Evolutionary conservation across 2,329 filamentous ascomycete species (phyloP).

Genomic region (Xylaria sp.): DNA sequence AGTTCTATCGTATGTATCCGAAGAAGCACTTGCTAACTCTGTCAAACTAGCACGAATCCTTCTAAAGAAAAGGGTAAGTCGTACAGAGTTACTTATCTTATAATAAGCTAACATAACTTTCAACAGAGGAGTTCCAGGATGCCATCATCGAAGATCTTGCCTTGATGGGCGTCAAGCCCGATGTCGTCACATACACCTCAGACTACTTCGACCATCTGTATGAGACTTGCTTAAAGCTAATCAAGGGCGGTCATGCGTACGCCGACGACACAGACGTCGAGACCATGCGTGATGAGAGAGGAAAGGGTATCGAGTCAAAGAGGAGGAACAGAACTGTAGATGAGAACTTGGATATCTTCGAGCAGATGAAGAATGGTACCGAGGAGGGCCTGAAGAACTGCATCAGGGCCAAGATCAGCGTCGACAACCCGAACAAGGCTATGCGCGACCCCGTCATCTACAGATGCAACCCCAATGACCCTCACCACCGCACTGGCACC

Average conservation of each 20-base stretch:
- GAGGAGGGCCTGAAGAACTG: constrained; percentile 83
- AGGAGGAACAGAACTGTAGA: constrained; percentile 79
- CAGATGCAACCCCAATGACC: constrained; percentile 75
- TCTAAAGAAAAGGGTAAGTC: constrained; percentile 79
- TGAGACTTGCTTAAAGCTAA: constrained; percentile 81
- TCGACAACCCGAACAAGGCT: constrained; percentile 92
- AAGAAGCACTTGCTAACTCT: too few species aligned
- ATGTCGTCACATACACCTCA: constrained; percentile 85
- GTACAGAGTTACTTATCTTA: too few species aligned
- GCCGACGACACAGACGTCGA: constrained; percentile 93
- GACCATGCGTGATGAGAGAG: constrained; percentile 83
- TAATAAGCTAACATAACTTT: too few species aligned
- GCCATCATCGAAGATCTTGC: constrained; percentile 90
- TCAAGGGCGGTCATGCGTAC: constrained; percentile 87
- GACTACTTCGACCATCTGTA: constrained; percentile 96
- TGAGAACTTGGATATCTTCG: constrained; percentile 84
- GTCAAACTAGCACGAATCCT: constrained; percentile 95
- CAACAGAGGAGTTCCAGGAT: constrained; percentile 82
- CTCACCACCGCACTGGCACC: constrained; percentile 78
- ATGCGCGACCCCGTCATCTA: constrained; percentile 98
- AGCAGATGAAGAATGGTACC: constrained; percentile 89
- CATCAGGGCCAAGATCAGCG: constrained; percentile 92
- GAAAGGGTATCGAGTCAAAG: constrained; percentile 81
- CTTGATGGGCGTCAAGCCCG: constrained; percentile 89
- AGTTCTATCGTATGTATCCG: too few species aligned